Base-by-base conservation (phyloP, 352 stramenopile genomes). In the Phytophthora megakarya region DNA sequence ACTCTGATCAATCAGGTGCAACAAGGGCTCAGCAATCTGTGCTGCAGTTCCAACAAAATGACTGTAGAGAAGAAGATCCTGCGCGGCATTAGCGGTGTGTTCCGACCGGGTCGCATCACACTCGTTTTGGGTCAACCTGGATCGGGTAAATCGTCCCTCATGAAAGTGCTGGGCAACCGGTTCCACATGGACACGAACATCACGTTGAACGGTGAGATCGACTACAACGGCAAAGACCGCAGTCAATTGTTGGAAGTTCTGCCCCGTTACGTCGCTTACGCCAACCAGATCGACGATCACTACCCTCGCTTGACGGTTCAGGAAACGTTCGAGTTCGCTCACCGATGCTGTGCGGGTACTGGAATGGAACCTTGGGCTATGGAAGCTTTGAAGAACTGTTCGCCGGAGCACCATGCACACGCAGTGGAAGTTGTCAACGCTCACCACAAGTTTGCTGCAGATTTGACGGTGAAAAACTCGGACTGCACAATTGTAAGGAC, bases 271-370 rank as follows among this genome's bases (percentile, higher is more conserved):
- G 76, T 84, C 8, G 40, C 74, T 11, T 88, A 88, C 58, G 75
- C 65, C 11, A 79, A 81, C 65, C 68, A 81, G n/a, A 50, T 61
- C 18, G 53, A 61, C 8, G 30, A 61, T 1, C 53, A 61, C 11
- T 61, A 53, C 25, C 43, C 42, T 50, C 38, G 49, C 35, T 67
- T 80, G 43, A 86, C 77, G 0, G 80, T 87, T 0, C 65, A 81
- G 21, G 80, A 89, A 49, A 89, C 77, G 3, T 76, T 86, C 54
- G 40, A 80, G 61, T 89, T 89, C 22, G 77, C 80, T 7, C 68
- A 83, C 37, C 37, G 53, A 5, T 85, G 70, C 56, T 84, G 70
- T 16, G 46, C 61, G 4, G 75, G 75, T 8, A 63, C 65, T 5
- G 67, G 67, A 0, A 28, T 84, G 12, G 65, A 86, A 61, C 55